Base-by-base conservation (phyloP, 352 stramenopile species). In the Phytophthora pisi region DNA sequence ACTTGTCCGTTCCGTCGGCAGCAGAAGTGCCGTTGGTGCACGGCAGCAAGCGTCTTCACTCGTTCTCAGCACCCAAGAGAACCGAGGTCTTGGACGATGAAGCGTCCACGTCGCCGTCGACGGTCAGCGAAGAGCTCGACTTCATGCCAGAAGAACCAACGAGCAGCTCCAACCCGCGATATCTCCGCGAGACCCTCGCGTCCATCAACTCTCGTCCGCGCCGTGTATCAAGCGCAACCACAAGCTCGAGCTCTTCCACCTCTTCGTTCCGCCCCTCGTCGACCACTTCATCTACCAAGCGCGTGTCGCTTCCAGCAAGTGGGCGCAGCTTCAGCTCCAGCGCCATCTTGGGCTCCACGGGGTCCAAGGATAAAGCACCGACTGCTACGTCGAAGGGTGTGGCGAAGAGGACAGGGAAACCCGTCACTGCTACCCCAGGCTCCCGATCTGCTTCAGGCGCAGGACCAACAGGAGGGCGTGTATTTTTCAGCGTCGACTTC, bases 121-220 rank as follows among this genome's bases (percentile, higher is more conserved):
- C 66, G 11, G 23, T 62, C 24, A 84, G 72, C 30, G 79, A 85
- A 46, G 79, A 87, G 4, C 47, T 72, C 2, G 77, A 87, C 28
- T 68, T 84, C 6, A 74, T 81, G 60, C 61, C 69, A 24, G 66
- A 71, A 9, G 55, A 66, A 4, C 6, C 42, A 5, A 61, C 63
- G 9, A 56, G 57, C 42, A 38, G 59, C 28, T 70, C 69, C 13
- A 70, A 82, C 40, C 77, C 78, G 24, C 66, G 80, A 23, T 89
- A 90, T 38, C 70, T 84, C 49, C 78, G 81, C 23, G 51, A 87
- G 30, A 89, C 75, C 15, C 68, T 86, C 28, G 70, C 78, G 15
- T 88, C 78, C 5, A 85, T 80, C 61, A 90, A 87, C 45, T 75
- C 79, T 10, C 72, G 78, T 2, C 81, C 71, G 2, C 71, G 77